Percentiles rank a stretch among this genome's conserved stretches.
Evolutionary conservation across 2,329 filamentous ascomycete genomes (phyloP).

Genomic region (Periconia macrospinosa): DNA sequence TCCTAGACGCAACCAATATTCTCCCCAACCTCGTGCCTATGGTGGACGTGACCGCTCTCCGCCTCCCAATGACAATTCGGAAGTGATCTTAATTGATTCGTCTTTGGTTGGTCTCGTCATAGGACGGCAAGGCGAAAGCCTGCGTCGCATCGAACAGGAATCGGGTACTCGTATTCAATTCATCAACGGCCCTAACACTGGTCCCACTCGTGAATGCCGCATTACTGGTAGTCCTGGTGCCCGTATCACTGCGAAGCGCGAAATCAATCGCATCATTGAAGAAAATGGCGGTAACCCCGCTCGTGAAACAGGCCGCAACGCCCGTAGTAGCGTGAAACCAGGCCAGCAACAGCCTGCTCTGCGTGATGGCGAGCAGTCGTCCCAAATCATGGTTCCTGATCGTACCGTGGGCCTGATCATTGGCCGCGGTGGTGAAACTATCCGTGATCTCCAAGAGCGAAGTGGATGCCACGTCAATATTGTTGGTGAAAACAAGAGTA

Average conservation of each 20-base stretch:
- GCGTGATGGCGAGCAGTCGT: conserved; percentile 79
- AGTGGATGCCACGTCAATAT: conserved; percentile 97
- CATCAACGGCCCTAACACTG: conserved; percentile 73
- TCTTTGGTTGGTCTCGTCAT: conserved; percentile 88
- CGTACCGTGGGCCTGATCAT: conserved; percentile 92
- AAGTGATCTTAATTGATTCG: conserved; percentile 85
- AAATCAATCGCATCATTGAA: conserved; percentile 86
- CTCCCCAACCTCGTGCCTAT: conserved; percentile 56
- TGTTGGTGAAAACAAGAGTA: conserved; percentile 87
- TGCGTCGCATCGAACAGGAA: conserved; percentile 81
- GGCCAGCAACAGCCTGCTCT: conserved; percentile 51
- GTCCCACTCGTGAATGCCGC: conserved; percentile 78
- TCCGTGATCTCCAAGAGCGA: conserved; percentile 86
- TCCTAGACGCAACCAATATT: conserved; percentile 62
- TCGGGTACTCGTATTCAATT: conserved; percentile 87
- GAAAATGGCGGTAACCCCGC: conserved; percentile 68
- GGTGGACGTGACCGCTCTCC: conserved; percentile 62
- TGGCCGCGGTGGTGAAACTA: conserved; percentile 90
- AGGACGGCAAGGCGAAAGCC: conserved; percentile 84
- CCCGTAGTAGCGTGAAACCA: conserved; percentile 45
- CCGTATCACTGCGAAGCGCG: conserved; percentile 75
- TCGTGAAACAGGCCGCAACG: conserved; percentile 42
- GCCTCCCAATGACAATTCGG: conserved; percentile 68
- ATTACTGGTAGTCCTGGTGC: conserved; percentile 74
- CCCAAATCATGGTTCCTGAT: conserved; percentile 94